These are phyloP conservation scores for Phytophthora quininea DNA, from an alignment of 352 stramenopile species.

Conservation along the genomic window DNA sequence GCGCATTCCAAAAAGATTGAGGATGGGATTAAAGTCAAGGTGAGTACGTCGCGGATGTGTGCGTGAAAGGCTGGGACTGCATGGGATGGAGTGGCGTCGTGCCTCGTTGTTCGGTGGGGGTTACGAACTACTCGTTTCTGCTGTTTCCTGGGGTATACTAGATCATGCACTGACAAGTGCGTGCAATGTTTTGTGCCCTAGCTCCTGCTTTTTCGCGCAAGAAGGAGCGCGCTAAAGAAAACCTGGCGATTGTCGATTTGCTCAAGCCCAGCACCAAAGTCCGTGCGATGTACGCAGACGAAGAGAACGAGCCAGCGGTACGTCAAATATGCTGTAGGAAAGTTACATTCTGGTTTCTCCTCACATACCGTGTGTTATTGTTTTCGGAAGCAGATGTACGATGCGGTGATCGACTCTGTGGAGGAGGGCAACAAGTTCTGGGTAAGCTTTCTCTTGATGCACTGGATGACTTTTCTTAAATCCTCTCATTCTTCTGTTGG, in stretches of 20 bases:
- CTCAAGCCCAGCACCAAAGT: constrained; percentile 91
- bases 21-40: constrained; percentile 95
- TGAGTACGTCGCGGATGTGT: constrained; percentile 25
- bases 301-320: constrained; percentile 93
- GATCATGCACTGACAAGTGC: constrained; percentile 2
- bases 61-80: not conserved
- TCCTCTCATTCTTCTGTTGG: not conserved
- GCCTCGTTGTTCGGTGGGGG: constrained; percentile 31
- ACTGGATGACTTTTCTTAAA: too few species aligned
- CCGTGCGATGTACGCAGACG: constrained; percentile 95
- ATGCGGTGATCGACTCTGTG: constrained; percentile 95
- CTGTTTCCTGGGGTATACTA: not conserved
- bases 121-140: constrained; percentile 18
- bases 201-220: constrained; percentile 77
- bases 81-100: constrained; percentile 9
- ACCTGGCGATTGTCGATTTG: constrained; percentile 73
- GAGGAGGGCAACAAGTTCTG: constrained; percentile 83
- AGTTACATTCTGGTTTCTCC: too few species aligned
- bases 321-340: constrained; percentile 1
- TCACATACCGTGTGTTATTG: not conserved
- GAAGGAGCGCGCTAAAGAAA: constrained; percentile 68
- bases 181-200: constrained; percentile 34
- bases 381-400: constrained; percentile 88
- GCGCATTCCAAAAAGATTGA: constrained; percentile 96
- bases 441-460: constrained; percentile 31